phyloP scores from a whole-genome alignment of 2,329 filamentous ascomycete genomes.

The Trichoderma afroharzianum region DNA sequence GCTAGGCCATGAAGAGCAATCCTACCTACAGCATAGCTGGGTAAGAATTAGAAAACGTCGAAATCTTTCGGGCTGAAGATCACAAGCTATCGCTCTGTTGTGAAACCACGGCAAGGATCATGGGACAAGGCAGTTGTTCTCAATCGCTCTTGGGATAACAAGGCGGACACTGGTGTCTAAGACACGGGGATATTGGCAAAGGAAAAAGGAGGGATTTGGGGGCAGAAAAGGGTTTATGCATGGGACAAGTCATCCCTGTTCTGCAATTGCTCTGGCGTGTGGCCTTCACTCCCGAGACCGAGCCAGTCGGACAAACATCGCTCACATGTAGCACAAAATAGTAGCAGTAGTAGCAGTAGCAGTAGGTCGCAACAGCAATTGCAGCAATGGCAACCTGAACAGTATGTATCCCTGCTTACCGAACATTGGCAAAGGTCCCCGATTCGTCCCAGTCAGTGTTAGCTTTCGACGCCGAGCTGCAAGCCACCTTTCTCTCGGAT shows the following conservation, averaged over 20 bases:
- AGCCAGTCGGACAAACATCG: constrained; percentile 5
- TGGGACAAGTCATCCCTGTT: constrained; percentile 1
- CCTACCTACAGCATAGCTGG: not conserved
- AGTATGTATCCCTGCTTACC: not conserved
- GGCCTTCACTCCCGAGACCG: not conserved
- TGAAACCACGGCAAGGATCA: not conserved
- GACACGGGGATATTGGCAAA: not conserved
- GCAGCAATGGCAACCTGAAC: no score
- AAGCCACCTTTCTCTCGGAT: not conserved
- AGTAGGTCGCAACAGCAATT: not conserved
- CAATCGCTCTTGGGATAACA: not conserved
- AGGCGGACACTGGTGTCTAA: not conserved
- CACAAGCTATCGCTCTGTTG: not conserved
- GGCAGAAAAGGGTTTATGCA: not conserved
- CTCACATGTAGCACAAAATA: constrained; percentile 7
- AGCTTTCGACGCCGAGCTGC: not conserved
- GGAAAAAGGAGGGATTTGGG: not conserved
- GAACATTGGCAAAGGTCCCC: not conserved
- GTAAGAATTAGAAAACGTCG: not conserved
- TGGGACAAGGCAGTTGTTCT: not conserved
- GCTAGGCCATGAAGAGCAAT: constrained; percentile 9
- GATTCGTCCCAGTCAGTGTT: not conserved
- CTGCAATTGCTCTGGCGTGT: not conserved
- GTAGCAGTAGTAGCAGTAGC: not conserved
- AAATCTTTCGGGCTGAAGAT: not conserved